Evolutionary conservation across 176 grass and related monocot species (phyloP).

Genomic region (Eleusine coracana): DNA sequence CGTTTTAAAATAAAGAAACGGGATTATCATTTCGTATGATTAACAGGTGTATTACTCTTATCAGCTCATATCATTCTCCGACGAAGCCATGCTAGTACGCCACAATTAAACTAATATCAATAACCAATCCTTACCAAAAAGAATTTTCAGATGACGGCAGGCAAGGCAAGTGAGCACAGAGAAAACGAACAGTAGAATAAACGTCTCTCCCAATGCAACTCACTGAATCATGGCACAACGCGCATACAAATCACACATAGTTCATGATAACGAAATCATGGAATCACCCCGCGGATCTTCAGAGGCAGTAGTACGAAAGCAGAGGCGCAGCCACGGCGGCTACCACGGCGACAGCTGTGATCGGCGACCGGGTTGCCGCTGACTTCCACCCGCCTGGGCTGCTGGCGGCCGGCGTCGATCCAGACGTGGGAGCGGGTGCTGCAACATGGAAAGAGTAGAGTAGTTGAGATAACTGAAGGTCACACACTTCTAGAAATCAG

Average conservation of each 20-base stretch:
- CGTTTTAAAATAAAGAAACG: background rate
- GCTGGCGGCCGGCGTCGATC: conserved; percentile 13
- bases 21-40: background rate
- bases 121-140: background rate
- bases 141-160: conserved; percentile 7
- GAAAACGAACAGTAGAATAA: background rate
- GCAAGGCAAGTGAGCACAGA: background rate
- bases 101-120: background rate
- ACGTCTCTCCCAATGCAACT: background rate
- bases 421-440: conserved; percentile 41
- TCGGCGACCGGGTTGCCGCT: background rate
- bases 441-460: conserved; percentile 20
- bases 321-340: conserved; percentile 3
- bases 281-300: background rate
- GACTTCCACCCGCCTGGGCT: conserved; percentile 27
- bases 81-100: background rate
- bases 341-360: background rate
- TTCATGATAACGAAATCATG: background rate
- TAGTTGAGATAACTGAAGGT: background rate
- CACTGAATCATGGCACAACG: conserved; percentile 27
- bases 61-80: background rate
- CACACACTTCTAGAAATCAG: background rate
- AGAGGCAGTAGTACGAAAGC: conserved; percentile 44
- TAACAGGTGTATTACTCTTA: background rate
- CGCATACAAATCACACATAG: conserved; percentile 21